These are phyloP conservation scores for Macadamia tetraphylla DNA, from an alignment of 164 flowering plant species.

Conservation along the genomic window DNA sequence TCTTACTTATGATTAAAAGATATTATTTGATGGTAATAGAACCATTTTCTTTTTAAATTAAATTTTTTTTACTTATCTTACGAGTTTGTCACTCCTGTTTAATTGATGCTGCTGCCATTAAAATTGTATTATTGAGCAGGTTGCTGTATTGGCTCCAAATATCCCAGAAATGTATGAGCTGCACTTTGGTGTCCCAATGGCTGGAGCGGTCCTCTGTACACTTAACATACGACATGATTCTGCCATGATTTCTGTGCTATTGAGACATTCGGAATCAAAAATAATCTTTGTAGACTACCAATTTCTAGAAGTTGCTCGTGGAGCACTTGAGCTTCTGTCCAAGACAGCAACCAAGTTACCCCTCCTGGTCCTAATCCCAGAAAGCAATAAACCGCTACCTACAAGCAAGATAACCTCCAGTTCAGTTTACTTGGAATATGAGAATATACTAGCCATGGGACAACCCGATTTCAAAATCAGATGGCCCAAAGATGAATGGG, in stretches of 20 bases:
- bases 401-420: neutral
- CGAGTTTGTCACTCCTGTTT: too few species aligned
- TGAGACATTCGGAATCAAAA: conserved; percentile 57
- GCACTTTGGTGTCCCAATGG: conserved; percentile 77
- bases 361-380: conserved; percentile 33
- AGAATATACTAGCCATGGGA: conserved; percentile 37
- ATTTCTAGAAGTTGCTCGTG: conserved; percentile 33
- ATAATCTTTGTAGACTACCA: conserved; percentile 56
- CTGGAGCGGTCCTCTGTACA: conserved; percentile 62
- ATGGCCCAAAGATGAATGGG: conserved; percentile 58
- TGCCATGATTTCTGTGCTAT: conserved; percentile 38
- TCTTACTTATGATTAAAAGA: too few species aligned
- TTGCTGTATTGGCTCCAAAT: conserved; percentile 56
- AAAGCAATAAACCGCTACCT: conserved; percentile 18
- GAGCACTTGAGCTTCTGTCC: conserved; percentile 35
- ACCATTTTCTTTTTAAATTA: too few species aligned
- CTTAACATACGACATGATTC: conserved; percentile 55
- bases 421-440: conserved; percentile 31
- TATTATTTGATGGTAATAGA: too few species aligned
- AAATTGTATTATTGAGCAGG: conserved; percentile 25
- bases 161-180: conserved; percentile 74
- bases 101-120: too few species aligned
- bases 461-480: conserved; percentile 32
- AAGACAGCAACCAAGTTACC: conserved; percentile 28
- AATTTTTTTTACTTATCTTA: too few species aligned